These are phyloP conservation scores for Kodamaea sp. DNA, from an alignment of 1,139 yeast genomes.

Conservation along the genomic window DNA sequence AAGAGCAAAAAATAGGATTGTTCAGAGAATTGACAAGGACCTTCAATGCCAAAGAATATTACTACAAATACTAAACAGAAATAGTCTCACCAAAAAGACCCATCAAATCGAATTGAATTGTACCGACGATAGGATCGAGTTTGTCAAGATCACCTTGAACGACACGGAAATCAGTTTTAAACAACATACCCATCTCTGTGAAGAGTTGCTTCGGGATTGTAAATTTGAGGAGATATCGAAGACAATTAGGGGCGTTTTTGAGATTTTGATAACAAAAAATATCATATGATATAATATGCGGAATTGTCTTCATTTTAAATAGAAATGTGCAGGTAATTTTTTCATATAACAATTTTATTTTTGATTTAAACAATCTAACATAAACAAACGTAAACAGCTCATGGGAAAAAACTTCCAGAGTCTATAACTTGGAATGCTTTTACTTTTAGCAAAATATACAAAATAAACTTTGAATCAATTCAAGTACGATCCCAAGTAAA, in stretches of 20 bases:
- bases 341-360: conserved; percentile 4
- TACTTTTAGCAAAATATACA: neutral
- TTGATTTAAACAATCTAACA: conserved; percentile 9
- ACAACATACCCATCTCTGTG: conserved; percentile 12
- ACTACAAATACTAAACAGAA: conserved; percentile 8
- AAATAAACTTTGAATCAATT: neutral
- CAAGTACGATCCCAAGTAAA: no score
- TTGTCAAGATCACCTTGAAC: conserved; percentile 10
- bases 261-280: conserved; percentile 13
- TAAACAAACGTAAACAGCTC: conserved; percentile 3
- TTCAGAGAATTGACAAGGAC: conserved; percentile 23
- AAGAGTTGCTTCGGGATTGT: conserved; percentile 19
- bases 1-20: conserved; percentile 3
- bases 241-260: conserved; percentile 19
- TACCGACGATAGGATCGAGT: conserved; percentile 18
- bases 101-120: conserved; percentile 23
- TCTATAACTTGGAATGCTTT: neutral
- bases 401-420: conserved; percentile 2
- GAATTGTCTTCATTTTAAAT: no score
- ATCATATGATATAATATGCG: conserved; percentile 5
- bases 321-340: neutral
- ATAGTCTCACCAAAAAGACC: conserved; percentile 1
- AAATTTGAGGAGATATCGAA: conserved; percentile 19
- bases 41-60: conserved; percentile 26
- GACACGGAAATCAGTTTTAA: conserved; percentile 5